phyloP scores from a whole-genome alignment of 2,329 filamentous ascomycete genomes.

The Neofusicoccum ribis region DNA sequence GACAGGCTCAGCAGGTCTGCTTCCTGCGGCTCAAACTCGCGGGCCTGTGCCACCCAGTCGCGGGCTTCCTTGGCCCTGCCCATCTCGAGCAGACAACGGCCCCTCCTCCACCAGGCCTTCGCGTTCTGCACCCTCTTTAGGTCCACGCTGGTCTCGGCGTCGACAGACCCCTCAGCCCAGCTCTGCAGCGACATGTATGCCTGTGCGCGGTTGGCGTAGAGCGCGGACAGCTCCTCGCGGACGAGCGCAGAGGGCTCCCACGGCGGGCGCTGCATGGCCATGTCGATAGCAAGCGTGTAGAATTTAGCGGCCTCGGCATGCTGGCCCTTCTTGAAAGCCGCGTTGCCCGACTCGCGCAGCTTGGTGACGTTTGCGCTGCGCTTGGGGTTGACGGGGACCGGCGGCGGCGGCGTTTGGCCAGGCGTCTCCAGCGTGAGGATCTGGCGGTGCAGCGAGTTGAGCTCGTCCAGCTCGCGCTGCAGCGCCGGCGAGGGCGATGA shows the following conservation, averaged over 20 bases:
- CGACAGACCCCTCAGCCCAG: constrained; percentile 84
- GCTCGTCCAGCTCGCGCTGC: constrained; percentile 58
- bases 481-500: constrained; percentile 42
- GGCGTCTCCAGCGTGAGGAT: constrained; percentile 67
- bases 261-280: constrained; percentile 76
- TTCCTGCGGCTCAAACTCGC: constrained; percentile 76
- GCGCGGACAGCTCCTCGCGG: constrained; percentile 75
- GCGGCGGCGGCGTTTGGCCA: constrained; percentile 73
- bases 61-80: constrained; percentile 77
- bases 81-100: constrained; percentile 88
- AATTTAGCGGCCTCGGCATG: constrained; percentile 75
- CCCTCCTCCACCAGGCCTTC: constrained; percentile 92
- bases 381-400: constrained; percentile 89
- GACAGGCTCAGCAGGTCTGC: constrained; percentile 40
- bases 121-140: constrained; percentile 82
- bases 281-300: constrained; percentile 84
- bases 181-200: constrained; percentile 78
- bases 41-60: constrained; percentile 71
- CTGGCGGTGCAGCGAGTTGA: constrained; percentile 77
- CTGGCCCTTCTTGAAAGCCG: constrained; percentile 74
- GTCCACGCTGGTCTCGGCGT: constrained; percentile 86
- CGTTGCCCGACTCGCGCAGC: constrained; percentile 84
- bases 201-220: constrained; percentile 88
- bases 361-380: constrained; percentile 85
- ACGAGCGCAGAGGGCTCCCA: constrained; percentile 89